Conservation (phyloP, 352 stramenopile genomes). For the Globisporangium takayamanum region DNA sequence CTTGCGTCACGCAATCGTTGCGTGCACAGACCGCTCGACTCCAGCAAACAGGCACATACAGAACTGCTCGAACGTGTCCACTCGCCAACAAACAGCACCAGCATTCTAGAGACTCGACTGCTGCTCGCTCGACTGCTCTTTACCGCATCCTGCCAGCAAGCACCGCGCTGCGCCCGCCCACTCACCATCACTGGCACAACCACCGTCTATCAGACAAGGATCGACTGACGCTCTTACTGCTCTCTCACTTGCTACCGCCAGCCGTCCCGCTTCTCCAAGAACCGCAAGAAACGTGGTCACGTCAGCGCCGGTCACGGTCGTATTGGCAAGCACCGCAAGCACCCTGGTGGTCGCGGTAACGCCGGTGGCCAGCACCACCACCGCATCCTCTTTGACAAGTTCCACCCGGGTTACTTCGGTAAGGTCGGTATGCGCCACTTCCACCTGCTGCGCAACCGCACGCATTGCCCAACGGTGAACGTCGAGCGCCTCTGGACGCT, state of each 20-base stretch:
- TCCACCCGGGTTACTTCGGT: constrained; percentile 99
- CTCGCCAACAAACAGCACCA: too few species aligned
- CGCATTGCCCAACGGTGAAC: constrained; percentile 98
- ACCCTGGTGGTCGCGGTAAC: constrained; percentile 99
- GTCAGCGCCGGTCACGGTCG: constrained; percentile 98
- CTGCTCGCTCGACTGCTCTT: not conserved
- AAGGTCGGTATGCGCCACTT: constrained; percentile 99
- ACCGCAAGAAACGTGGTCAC: constrained; percentile 99
- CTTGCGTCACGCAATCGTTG: too few species aligned
- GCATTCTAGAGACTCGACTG: too few species aligned
- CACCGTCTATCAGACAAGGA: not conserved
- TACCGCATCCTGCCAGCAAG: not conserved
- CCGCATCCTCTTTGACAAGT: constrained; percentile 99
- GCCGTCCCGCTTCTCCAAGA: constrained; percentile 92
- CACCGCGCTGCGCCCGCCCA: too few species aligned
- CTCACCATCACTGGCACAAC: not conserved
- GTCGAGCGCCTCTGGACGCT: constrained; percentile 99
- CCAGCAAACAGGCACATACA: too few species aligned
- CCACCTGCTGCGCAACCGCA: constrained; percentile 95
- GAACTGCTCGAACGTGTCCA: too few species aligned
- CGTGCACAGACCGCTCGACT: too few species aligned
- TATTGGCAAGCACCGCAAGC: constrained; percentile 99
- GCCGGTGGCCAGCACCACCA: constrained; percentile 99
- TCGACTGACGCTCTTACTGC: not conserved
- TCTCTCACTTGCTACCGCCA: constrained; percentile 12